phyloP scores from a whole-genome alignment of 768 basidiomycete genomes.

The Pisolithus albus region DNA sequence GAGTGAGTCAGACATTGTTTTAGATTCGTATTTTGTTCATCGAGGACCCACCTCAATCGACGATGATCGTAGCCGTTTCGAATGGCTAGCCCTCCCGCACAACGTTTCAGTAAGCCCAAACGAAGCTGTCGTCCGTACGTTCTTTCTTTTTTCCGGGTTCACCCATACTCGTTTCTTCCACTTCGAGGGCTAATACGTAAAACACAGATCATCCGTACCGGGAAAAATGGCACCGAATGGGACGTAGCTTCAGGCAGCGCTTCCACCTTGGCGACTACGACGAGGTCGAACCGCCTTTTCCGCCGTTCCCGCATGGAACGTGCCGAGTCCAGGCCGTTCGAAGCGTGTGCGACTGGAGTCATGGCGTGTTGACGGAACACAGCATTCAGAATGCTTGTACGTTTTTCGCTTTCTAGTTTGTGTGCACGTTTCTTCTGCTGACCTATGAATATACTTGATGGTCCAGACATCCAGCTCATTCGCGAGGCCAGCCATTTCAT shows the following conservation, averaged over 20 bases:
- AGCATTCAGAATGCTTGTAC: conserved; percentile 92
- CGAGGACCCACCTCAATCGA: conserved; percentile 1
- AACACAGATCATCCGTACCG: conserved; percentile 58
- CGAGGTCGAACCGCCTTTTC: conserved; percentile 35
- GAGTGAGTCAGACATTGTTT: conserved; percentile 31
- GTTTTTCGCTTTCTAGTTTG: conserved; percentile 17
- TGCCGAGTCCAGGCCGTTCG: conserved; percentile 78
- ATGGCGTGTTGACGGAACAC: conserved; percentile 82
- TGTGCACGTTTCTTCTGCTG: background rate
- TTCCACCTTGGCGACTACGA: conserved; percentile 47
- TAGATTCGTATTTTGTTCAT: background rate
- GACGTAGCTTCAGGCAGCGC: conserved; percentile 54
- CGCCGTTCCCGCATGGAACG: conserved; percentile 39
- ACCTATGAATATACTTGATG: background rate
- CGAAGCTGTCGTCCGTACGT: conserved; percentile 58
- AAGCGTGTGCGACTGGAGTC: conserved; percentile 90
- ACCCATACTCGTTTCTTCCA: background rate
- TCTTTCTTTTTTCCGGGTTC: background rate
- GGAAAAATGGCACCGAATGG: conserved; percentile 51
- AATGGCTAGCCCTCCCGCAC: conserved; percentile 79
- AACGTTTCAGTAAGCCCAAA: conserved; percentile 52
- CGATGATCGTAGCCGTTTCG: conserved; percentile 34
- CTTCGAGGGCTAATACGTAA: background rate
- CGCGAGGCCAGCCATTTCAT: conserved; percentile 81
- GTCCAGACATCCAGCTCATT: conserved; percentile 70